Conservation (phyloP, 345 rosid genomes). For the Murraya paniculata region DNA sequence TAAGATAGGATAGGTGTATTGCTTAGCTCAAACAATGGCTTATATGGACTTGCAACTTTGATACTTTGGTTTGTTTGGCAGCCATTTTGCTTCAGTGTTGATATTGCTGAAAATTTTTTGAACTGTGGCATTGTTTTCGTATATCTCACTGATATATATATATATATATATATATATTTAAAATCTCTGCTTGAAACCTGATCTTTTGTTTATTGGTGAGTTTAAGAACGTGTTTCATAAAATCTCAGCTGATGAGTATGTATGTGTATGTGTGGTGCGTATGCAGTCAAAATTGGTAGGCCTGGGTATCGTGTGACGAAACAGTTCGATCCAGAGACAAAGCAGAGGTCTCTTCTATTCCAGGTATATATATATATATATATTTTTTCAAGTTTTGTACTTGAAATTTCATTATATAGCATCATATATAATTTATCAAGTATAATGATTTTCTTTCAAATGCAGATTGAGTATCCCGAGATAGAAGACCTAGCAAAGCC, state of each 20-base stretch:
- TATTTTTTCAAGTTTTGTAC: background rate
- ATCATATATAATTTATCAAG: background rate
- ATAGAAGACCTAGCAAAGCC: slow-evolving; percentile 89
- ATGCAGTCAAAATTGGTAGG: slow-evolving; percentile 91
- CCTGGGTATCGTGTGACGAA: slow-evolving; percentile 96
- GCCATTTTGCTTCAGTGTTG: background rate
- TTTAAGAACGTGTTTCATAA: background rate
- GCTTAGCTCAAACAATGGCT: background rate
- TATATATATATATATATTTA: no score
- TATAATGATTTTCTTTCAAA: background rate
- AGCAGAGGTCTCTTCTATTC: slow-evolving; percentile 92
- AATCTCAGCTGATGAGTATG: background rate
- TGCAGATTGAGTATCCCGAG: slow-evolving; percentile 95
- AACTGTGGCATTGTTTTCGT: background rate
- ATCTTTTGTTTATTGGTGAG: background rate
- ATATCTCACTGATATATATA: no score
- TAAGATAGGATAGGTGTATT: background rate
- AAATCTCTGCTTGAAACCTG: background rate
- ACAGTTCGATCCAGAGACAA: slow-evolving; percentile 88
- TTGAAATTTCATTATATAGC: background rate
- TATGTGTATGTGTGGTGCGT: background rate
- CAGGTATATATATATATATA: slow-evolving; percentile 45
- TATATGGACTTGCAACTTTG: background rate
- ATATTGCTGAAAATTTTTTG: background rate
- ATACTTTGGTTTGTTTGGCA: background rate